Base-by-base conservation (phyloP, 768 basidiomycete genomes). In the Inosperma sp. region DNA sequence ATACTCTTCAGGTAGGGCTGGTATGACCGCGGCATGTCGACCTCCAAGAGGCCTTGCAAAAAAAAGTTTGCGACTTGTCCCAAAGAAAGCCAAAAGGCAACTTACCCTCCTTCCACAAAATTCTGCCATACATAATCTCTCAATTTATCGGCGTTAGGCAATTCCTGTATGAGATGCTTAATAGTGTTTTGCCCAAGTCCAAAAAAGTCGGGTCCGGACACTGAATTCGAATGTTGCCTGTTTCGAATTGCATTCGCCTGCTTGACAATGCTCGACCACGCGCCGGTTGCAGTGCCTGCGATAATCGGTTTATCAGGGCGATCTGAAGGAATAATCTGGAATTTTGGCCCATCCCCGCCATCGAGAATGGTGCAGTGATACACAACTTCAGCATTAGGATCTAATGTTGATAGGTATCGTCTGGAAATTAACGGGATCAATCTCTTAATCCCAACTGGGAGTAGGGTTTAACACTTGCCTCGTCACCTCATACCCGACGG, bases 131-230 rank as follows among this genome's bases (percentile, higher is more conserved):
- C 87, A 62, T 93, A 93, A 68, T 88, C 84, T 57, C 80, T 75
- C 50, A 91, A 65, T 37, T 79, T 71, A 64, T 84, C 79, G 12
- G 90, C 84, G 51, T 80, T 79, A 5, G 84, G 81, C 13, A 93
- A 73, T 66, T 89, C 85, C 65, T 93, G 89, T n/a, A 93, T 88
- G 30, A 92, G 76, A 61, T 88, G 86, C 69, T 91, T 92, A 72
- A 93, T 90, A 4, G 86, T 86, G 62, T 91, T 91, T 65, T 91
- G 86, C 3, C 86, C 86, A 13, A 93, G 72, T 7, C 90, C 90
- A 61, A 89, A 92, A 65, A 91, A 91, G 68, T 92, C 89, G 12
- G 89, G 89, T 0, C 89, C 89, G 2, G 89, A 92, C 12, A 93
- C 87, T 5, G 86, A 88, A 65, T 91, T 91, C 36, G 84, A 87